Percentiles rank a stretch among this genome's conserved stretches.
Evolutionary conservation across 2,329 filamentous ascomycete genomes (phyloP).

Genomic region (Chaetomium strumarium): DNA sequence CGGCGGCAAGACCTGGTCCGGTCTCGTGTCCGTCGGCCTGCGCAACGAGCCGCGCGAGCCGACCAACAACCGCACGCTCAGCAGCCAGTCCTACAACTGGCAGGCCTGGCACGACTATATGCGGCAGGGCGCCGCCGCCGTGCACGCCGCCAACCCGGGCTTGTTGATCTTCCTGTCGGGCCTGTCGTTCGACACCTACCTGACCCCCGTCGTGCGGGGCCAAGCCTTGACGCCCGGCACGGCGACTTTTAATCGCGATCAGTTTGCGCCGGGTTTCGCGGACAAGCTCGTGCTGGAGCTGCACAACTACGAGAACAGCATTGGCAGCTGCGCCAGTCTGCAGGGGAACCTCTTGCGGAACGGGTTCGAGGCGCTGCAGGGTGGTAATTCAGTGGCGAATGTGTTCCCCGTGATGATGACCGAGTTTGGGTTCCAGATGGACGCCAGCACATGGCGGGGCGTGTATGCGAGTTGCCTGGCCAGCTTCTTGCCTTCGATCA

Average conservation of each 20-base stretch:
- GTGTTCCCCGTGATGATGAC: constrained; percentile 46
- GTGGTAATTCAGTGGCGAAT: constrained; percentile 25
- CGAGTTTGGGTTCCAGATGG: constrained; percentile 50
- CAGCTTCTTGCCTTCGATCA: constrained; percentile 41
- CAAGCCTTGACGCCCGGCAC: constrained; percentile 43
- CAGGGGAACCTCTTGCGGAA: constrained; percentile 41
- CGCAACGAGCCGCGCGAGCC: constrained; percentile 50
- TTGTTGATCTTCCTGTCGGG: constrained; percentile 56
- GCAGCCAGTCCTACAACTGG: constrained; percentile 47
- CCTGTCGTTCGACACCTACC: constrained; percentile 49
- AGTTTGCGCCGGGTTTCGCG: constrained; percentile 41
- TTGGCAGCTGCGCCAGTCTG: constrained; percentile 42
- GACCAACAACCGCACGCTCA: constrained; percentile 30
- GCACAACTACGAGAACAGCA: constrained; percentile 54
- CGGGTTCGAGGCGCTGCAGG: constrained; percentile 48
- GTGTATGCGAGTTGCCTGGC: constrained; percentile 50
- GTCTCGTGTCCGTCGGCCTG: constrained; percentile 44
- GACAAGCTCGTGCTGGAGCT: constrained; percentile 55
- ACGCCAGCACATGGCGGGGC: constrained; percentile 38
- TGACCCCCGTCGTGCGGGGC: constrained; percentile 46
- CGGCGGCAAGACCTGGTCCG: constrained; percentile 43
- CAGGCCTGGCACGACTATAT: constrained; percentile 48
- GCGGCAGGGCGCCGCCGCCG: constrained; percentile 41
- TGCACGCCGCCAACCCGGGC: constrained; percentile 46
- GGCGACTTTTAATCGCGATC: constrained; percentile 36